Base-by-base conservation (phyloP, 305 asterid genomes). In the Rubia occidens region DNA sequence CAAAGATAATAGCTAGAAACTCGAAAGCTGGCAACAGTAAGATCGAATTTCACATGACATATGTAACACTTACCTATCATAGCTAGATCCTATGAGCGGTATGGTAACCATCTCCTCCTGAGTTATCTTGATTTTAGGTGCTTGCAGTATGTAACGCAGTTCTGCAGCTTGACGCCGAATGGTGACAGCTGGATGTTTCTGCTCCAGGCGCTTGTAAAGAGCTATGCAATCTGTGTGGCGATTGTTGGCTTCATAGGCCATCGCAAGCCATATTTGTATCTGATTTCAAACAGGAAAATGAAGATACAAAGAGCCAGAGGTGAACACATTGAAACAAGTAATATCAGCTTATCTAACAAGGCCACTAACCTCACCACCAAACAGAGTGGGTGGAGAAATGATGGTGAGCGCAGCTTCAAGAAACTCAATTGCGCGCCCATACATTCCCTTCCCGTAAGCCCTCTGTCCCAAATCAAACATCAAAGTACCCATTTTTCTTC, bases 251-350 rank as follows among this genome's bases (percentile, higher is more conserved):
- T 93, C 98, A 54, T 93, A 93, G 44, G 98, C 98, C 98, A 93
- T 93, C 7, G 98, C 98, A 69, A 93, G 88, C 98, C 98, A 93
- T 86, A 93, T 93, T 76, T 93, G 98, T 83, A 93, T 93, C 95
- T 90, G 88, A 59, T 64, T 29, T 43, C 4, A 35, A 49, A 59
- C 14, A 26, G 4, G 11, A 75, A 43, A 14, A 49, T 0, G 9
- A 29, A 39, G 21, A 37, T 3, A n/a, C n/a, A 8, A 2, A 39
- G 37, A 54, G 5, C 21, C 21, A 62, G 18, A 68, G 37, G 43
- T 21, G 35, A 24, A 20, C 29, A 55, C 14, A 17, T 15, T 7
- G 42, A 18, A 40, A 15, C 8, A 24, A 11, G n/a, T n/a, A 58
- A 18, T 5, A 18, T 55, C 14, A 43, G n/a, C 56, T 11, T 59